Evolutionary conservation across 192 early-diverging fungal genomes (phyloP).

Genomic region (Coemansia sp.): DNA sequence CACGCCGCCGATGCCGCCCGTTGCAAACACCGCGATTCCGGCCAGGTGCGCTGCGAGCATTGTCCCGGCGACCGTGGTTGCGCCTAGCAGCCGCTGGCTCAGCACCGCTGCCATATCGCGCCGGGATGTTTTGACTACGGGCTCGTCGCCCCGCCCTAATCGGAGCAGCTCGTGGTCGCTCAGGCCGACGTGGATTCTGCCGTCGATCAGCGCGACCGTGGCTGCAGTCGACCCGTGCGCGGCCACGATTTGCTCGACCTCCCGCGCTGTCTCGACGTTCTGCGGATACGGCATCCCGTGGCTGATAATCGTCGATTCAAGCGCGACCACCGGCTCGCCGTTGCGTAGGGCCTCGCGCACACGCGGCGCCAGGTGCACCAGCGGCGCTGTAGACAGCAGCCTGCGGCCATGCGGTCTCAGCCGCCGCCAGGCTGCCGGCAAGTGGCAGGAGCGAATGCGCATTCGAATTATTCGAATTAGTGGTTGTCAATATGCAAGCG

Average conservation of each 20-base stretch:
- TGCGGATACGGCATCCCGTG: constrained; percentile 95
- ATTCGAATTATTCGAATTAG: too few relatives aligned
- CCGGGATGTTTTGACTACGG: constrained; percentile 71
- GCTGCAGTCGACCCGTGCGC: constrained; percentile 75
- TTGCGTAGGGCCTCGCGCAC: constrained; percentile 56
- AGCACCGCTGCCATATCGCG: constrained; percentile 79
- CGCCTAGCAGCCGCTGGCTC: constrained; percentile 65
- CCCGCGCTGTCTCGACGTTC: constrained; percentile 80
- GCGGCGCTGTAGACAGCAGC: background rate
- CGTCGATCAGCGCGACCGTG: constrained; percentile 85
- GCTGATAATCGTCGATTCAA: constrained; percentile 94
- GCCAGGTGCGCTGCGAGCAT: constrained; percentile 82
- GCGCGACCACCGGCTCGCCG: constrained; percentile 74
- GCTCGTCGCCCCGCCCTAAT: constrained; percentile 58
- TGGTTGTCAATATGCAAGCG: too few relatives aligned
- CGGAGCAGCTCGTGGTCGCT: constrained; percentile 55
- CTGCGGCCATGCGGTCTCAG: background rate
- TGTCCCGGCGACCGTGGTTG: constrained; percentile 91
- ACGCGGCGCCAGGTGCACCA: constrained; percentile 16
- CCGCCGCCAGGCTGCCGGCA: background rate
- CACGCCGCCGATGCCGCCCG: constrained; percentile 96
- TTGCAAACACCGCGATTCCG: constrained; percentile 89
- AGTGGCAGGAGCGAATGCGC: too few relatives aligned
- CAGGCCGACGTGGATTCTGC: constrained; percentile 79
- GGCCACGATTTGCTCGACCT: constrained; percentile 73